Base-by-base conservation (phyloP, 495 filamentous ascomycete genomes). In the Lasiosphaeria miniovina region DNA sequence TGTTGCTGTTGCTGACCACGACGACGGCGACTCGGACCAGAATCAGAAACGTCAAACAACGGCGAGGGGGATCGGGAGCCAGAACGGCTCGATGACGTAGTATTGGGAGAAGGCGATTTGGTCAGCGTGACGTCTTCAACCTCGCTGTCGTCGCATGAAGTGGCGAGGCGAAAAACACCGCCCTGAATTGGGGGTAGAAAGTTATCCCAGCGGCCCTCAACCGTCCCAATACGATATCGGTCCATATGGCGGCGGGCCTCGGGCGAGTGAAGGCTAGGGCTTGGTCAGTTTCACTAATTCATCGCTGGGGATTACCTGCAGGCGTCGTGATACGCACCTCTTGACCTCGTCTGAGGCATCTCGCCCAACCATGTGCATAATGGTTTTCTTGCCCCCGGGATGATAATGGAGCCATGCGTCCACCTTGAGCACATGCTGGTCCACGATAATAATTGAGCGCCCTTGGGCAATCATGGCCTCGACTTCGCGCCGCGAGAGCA, bases 261-360 rank as follows among this genome's bases (percentile, higher is more conserved):
- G 58, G 73, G 52, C 10, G 93, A 96, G 71, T 98, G 94, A 31
- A 98, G 76, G 58, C 93, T 97, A 36, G 24, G 17, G 5, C 3
- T 15, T 6, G 5, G 4, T 56, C 5, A 60, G 50, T 33, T 55
- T 10, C 5, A 14, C 14, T 36, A 59, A 41, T 54, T 57, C 46
- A 35, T 15, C 36, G 4, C 41, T 9, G 14, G 41, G 14, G 33
- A 17, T 48, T 2, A 48, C 12, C 35, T 24, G n/a, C 6, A 7
- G 57, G 41, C 6, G 40, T 31, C 6, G 12, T 46, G 15, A 24
- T 32, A 61, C 90, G 58, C 82, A 96, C 90, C 84, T 88, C 73
- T 89, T 91, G 66, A 97, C 87, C 74, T 98, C 94, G 73, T 97
- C 91, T 15, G 94, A 97, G 41, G 91, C 95, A 86, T 98, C 94